Evolutionary conservation across 2,329 filamentous ascomycete species (phyloP).

Genomic region (Paecilomyces variotii): DNA sequence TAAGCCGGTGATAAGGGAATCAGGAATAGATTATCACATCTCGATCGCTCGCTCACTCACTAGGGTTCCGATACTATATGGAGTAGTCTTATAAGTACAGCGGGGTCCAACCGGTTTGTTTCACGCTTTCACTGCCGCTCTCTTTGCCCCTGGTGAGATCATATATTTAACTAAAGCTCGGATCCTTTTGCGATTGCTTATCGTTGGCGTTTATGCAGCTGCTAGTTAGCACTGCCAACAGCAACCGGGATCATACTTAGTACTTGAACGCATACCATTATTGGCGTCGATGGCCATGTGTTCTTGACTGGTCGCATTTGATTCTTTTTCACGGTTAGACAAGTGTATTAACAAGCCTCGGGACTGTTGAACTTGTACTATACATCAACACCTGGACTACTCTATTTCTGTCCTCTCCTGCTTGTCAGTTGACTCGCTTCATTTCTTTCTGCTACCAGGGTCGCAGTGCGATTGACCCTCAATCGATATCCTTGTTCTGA

Average conservation of each 20-base stretch:
- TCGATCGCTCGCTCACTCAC: too few relatives aligned
- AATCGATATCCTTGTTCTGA: not conserved
- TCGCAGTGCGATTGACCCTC: not conserved
- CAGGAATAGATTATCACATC: not conserved
- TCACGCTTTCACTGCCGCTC: too few relatives aligned
- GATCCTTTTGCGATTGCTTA: not conserved
- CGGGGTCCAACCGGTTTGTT: not conserved
- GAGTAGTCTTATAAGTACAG: not conserved
- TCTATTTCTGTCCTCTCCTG: not conserved
- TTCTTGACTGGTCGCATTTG: not conserved
- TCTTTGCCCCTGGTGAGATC: too few relatives aligned
- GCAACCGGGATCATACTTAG: not conserved
- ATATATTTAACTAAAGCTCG: not conserved
- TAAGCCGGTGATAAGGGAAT: not conserved
- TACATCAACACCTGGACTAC: not conserved
- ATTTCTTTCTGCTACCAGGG: not conserved
- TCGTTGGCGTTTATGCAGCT: not conserved
- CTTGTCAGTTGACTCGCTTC: not conserved
- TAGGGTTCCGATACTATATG: not conserved
- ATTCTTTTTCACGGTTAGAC: not conserved
- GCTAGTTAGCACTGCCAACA: not conserved
- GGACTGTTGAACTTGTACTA: not conserved
- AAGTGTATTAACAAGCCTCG: not conserved
- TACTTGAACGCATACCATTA: not conserved
- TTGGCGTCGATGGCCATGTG: not conserved